Conservation (phyloP, 345 rosid species). For the Laguncularia racemosa region DNA sequence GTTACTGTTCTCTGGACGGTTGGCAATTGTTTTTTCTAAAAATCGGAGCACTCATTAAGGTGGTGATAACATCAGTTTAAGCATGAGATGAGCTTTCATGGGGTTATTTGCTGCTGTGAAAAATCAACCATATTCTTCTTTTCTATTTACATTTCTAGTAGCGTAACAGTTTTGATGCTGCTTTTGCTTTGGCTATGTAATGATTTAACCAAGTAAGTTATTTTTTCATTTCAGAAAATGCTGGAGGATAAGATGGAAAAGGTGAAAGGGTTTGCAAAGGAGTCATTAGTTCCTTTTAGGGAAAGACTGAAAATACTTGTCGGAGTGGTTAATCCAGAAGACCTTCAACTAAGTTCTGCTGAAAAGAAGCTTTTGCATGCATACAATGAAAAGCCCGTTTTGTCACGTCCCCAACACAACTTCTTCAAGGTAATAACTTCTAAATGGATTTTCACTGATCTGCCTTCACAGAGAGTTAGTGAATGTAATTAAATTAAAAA, state of each 20-base stretch:
- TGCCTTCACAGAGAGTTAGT: too few relatives aligned
- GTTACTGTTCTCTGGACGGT: neutral
- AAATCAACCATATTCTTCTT: neutral
- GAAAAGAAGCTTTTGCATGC: constrained; percentile 71
- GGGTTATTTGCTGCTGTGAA: neutral
- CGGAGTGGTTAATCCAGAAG: constrained; percentile 66
- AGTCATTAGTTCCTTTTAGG: constrained; percentile 51
- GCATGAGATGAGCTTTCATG: neutral
- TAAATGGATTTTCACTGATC: too few relatives aligned
- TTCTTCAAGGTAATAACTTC: constrained; percentile 46
- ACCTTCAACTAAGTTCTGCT: constrained; percentile 52
- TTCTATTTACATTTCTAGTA: neutral
- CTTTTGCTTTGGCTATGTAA: too few relatives aligned
- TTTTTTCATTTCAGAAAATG: constrained; percentile 38
- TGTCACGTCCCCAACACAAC: constrained; percentile 78
- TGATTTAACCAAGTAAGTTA: neutral
- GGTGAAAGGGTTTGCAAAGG: constrained; percentile 59
- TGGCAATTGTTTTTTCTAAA: too few relatives aligned
- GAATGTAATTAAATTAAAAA: too few relatives aligned
- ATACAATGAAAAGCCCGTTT: constrained; percentile 71
- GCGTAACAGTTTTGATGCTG: too few relatives aligned
- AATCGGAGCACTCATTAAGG: too few relatives aligned
- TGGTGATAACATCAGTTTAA: too few relatives aligned
- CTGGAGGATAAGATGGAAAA: constrained; percentile 68
- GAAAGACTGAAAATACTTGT: constrained; percentile 78